Evolutionary conservation across 129 eudicot genomes (phyloP).

Genomic region (Chrysanthemum makinoi): DNA sequence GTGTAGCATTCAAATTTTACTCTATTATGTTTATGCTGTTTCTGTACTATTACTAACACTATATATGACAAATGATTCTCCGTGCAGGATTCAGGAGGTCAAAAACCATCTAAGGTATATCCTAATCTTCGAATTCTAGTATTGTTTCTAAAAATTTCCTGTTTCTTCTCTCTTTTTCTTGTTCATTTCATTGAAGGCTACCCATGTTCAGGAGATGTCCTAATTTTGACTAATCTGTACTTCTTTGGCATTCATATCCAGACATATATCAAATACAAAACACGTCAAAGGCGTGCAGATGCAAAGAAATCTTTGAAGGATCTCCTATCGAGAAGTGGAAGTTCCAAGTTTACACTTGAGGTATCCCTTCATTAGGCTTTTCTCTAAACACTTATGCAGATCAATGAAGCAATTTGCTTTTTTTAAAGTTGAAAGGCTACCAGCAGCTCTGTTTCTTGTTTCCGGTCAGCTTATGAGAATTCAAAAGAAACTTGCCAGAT

Average conservation of each 20-base stretch:
- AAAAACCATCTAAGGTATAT: no score
- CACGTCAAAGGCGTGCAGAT: constrained; percentile 85
- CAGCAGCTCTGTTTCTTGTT: not conserved
- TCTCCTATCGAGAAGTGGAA: constrained; percentile 40
- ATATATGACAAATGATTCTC: no score
- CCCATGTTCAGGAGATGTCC: no score
- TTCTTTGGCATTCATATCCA: constrained; percentile 19
- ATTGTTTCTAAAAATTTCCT: no score
- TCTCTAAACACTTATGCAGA: not conserved
- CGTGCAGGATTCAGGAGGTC: no score
- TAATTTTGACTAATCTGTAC: not conserved
- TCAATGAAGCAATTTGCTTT: not conserved
- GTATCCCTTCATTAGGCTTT: constrained; percentile 34
- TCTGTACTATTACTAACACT: no score
- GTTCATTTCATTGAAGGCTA: no score
- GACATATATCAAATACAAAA: constrained; percentile 48
- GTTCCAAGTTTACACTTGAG: constrained; percentile 47
- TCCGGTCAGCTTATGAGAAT: not conserved
- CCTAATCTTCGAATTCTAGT: no score
- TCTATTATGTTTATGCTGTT: no score
- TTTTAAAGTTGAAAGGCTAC: not conserved
- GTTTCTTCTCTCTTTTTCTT: no score
- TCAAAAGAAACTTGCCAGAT: not conserved
- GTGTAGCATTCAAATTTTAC: no score
- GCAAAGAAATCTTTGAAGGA: constrained; percentile 67